phyloP scores from a whole-genome alignment of 2,329 filamentous ascomycete species.

The Hypoxylon sp. region DNA sequence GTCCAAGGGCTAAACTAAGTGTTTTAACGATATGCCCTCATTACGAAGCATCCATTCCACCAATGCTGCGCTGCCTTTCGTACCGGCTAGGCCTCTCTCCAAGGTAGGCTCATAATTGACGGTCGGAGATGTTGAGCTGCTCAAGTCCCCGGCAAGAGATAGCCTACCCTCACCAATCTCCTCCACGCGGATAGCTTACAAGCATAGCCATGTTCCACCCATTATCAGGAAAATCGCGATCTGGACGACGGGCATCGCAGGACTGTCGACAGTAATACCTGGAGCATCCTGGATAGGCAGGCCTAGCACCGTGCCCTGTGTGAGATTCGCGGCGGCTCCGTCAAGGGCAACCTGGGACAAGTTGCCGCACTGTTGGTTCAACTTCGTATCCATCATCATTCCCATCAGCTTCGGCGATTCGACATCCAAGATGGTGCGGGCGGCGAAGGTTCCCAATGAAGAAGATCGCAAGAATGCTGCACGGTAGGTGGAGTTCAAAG shows the following conservation, averaged over 20 bases:
- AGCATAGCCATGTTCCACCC: conserved; percentile 44
- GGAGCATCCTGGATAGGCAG: conserved; percentile 53
- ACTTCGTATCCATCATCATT: conserved; percentile 56
- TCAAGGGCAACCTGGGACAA: conserved; percentile 59
- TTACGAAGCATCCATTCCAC: neutral
- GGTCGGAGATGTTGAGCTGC: neutral
- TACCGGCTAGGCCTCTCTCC: conserved; percentile 7
- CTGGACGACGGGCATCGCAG: conserved; percentile 43
- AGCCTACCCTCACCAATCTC: neutral
- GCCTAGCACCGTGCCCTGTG: conserved; percentile 56
- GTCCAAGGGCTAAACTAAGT: neutral
- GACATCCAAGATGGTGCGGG: conserved; percentile 58
- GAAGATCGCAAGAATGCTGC: conserved; percentile 60
- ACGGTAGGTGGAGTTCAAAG: conserved; percentile 60
- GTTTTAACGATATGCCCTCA: neutral
- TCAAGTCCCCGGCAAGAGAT: conserved; percentile 1
- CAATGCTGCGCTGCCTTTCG: neutral
- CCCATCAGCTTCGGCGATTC: conserved; percentile 55
- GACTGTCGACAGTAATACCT: conserved; percentile 47
- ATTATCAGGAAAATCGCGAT: conserved; percentile 46
- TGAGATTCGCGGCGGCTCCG: conserved; percentile 61
- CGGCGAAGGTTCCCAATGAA: conserved; percentile 56
- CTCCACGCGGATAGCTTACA: conserved; percentile 30
- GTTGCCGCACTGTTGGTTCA: conserved; percentile 63
- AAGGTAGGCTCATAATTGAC: neutral